These are phyloP conservation scores for Suillus subaureus DNA, from an alignment of 768 basidiomycete genomes.

Conservation along the genomic window DNA sequence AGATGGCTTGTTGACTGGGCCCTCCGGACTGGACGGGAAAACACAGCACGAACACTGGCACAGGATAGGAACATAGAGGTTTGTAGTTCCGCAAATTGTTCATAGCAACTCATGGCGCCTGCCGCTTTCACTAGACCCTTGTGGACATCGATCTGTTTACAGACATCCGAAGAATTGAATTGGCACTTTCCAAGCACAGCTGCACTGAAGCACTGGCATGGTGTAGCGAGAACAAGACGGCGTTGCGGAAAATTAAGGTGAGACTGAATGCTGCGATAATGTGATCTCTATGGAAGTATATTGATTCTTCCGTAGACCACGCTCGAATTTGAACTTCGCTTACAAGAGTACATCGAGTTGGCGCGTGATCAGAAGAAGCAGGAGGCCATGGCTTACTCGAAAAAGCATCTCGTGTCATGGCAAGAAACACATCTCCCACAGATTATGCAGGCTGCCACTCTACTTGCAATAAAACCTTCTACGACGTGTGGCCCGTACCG, in stretches of 20 bases:
- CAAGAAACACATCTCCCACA: slow-evolving; percentile 78
- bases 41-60: slow-evolving; percentile 77
- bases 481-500: slow-evolving; percentile 81
- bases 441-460: slow-evolving; percentile 72
- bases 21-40: slow-evolving; percentile 74
- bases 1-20: slow-evolving; percentile 95
- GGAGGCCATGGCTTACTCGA: slow-evolving; percentile 84
- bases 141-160: slow-evolving; percentile 92
- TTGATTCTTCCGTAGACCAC: slow-evolving; percentile 63
- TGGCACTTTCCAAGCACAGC: slow-evolving; percentile 70
- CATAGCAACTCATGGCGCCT: background rate
- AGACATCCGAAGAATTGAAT: slow-evolving; percentile 86
- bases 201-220: slow-evolving; percentile 91
- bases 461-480: slow-evolving; percentile 74
- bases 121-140: slow-evolving; percentile 53
- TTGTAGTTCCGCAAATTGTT: slow-evolving; percentile 25
- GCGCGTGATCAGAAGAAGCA: slow-evolving; percentile 61
- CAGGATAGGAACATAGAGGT: slow-evolving; percentile 81
- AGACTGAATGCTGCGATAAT: slow-evolving; percentile 16
- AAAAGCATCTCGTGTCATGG: slow-evolving; percentile 82
- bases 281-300: slow-evolving; percentile 16
- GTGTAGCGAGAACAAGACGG: slow-evolving; percentile 96
- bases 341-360: slow-evolving; percentile 97
- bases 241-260: slow-evolving; percentile 90
- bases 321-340: slow-evolving; percentile 92